A percentile compares a stretch with the other conserved stretches of the same genome.
Conservation (phyloP, 164 flowering plant species). For the Paratinospora sagittata region DNA sequence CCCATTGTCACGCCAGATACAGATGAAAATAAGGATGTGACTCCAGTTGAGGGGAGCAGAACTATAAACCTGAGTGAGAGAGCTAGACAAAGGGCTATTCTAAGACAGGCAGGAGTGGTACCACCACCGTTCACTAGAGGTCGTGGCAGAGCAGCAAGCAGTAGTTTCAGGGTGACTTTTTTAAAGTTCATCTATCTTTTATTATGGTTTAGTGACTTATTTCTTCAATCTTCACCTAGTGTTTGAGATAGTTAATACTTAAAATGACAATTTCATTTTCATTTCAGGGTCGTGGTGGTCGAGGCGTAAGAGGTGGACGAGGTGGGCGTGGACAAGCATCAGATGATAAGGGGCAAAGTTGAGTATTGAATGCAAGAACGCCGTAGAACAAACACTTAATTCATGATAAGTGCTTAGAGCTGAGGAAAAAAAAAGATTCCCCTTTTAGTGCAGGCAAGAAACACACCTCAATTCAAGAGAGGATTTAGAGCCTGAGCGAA, state of each 20-base stretch:
- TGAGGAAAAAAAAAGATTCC: neutral
- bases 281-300: conserved; percentile 16
- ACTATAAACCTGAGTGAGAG: conserved; percentile 50
- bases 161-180: conserved; percentile 30
- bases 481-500: no score
- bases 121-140: conserved; percentile 33
- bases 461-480: no score
- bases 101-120: conserved; percentile 40
- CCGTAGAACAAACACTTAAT: neutral
- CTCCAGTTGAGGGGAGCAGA: conserved; percentile 26
- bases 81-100: conserved; percentile 46
- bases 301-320: conserved; percentile 17
- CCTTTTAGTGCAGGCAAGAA: neutral
- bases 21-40: conserved; percentile 33
- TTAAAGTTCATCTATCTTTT: neutral
- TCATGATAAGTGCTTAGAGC: neutral
- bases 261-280: neutral
- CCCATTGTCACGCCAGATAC: conserved; percentile 19
- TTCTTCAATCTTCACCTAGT: neutral
- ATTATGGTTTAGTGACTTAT: neutral
- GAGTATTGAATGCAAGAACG: neutral
- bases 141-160: conserved; percentile 44
- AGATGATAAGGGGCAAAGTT: conserved; percentile 14
- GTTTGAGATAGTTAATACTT: neutral
- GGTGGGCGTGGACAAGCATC: conserved; percentile 21